Percentiles rank a stretch among this genome's conserved stretches.
Evolutionary conservation across 23 red algal genomes (phyloP).

Genomic region (Gracilaria domingensis): DNA sequence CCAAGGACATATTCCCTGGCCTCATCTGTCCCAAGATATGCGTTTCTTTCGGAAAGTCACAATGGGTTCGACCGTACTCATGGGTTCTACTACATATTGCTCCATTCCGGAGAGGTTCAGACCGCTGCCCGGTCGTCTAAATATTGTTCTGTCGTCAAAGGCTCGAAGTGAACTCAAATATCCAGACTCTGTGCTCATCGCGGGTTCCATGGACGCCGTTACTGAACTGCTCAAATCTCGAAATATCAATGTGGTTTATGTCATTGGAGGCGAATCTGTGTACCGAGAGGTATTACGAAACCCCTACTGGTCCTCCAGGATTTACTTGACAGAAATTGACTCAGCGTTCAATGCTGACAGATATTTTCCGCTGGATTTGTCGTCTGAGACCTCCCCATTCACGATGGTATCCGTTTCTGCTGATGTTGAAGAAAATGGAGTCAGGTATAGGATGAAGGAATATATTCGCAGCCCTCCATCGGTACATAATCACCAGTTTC

Average conservation of each 20-base stretch:
- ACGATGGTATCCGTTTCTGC: conserved; percentile 51
- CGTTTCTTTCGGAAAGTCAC: conserved; percentile 69
- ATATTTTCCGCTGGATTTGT: conserved; percentile 35
- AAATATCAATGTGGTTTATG: conserved; percentile 47
- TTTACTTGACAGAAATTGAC: conserved; percentile 64
- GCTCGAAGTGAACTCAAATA: conserved; percentile 9
- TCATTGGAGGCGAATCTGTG: conserved; percentile 86
- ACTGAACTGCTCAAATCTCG: conserved; percentile 46
- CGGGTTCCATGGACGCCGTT: conserved; percentile 72
- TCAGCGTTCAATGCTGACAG: conserved; percentile 36
- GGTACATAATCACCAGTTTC: not conserved
- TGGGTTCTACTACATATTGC: conserved; percentile 86
- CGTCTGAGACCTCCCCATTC: conserved; percentile 44
- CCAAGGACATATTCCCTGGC: conserved; percentile 83
- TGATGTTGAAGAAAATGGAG: conserved; percentile 59
- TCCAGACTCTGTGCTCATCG: conserved; percentile 57
- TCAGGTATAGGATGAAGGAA: conserved; percentile 55
- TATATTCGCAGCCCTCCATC: conserved; percentile 14
- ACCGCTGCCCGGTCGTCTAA: conserved; percentile 85
- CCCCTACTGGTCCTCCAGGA: conserved; percentile 41
- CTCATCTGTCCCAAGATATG: conserved; percentile 69
- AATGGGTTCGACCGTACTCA: conserved; percentile 71
- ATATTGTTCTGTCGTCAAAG: conserved; percentile 80
- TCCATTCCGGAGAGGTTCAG: conserved; percentile 63
- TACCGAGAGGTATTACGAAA: conserved; percentile 62